Conservation (phyloP, 192 early-diverging fungal species). For the Coemansia sp. region DNA sequence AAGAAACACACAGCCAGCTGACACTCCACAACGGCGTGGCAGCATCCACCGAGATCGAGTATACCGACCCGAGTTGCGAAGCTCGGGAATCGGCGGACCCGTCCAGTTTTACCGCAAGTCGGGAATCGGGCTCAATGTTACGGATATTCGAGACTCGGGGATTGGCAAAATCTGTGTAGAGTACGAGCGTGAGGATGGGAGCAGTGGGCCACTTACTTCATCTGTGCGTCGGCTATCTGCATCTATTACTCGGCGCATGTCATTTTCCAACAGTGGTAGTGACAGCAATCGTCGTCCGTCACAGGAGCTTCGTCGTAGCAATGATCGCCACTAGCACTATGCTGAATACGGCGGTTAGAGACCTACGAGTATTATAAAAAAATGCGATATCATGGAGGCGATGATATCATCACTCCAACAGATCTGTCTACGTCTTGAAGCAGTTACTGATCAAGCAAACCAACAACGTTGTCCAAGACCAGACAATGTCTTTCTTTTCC, state of each 20-base stretch:
- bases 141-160: background rate
- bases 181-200: background rate
- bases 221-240: background rate
- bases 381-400: background rate
- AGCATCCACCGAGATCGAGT: background rate
- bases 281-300: background rate
- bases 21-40: background rate
- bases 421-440: too few relatives aligned
- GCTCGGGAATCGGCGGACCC: background rate
- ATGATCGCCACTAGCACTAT: background rate
- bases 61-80: background rate
- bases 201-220: background rate
- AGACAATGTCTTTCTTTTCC: too few relatives aligned
- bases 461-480: too few relatives aligned
- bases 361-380: background rate
- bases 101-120: background rate
- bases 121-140: background rate
- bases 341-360: background rate
- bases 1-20: background rate
- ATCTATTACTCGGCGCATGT: background rate
- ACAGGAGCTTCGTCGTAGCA: background rate
- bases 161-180: conserved; percentile 3
- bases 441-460: too few relatives aligned
- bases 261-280: background rate
- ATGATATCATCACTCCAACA: too few relatives aligned